A percentile compares a stretch with the other conserved stretches of the same genome.
Evolutionary conservation across 2,329 filamentous ascomycete species (phyloP).

Genomic region (Pezizomycotina sp.): DNA sequence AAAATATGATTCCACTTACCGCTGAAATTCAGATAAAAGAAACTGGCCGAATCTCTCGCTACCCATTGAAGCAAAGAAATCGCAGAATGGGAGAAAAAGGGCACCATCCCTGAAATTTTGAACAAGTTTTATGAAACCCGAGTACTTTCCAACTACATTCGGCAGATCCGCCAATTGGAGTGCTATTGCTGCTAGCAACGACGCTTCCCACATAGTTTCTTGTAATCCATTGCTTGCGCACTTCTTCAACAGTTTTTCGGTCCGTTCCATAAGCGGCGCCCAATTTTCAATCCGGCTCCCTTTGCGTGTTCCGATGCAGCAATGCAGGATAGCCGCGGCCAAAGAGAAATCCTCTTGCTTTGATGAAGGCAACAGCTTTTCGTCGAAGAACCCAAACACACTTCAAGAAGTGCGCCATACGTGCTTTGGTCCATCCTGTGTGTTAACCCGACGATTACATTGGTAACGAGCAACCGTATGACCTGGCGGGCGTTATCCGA

Average conservation of each 20-base stretch:
- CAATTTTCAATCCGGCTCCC: constrained; percentile 60
- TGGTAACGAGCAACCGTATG: no score
- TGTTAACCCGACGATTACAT: constrained; percentile 62
- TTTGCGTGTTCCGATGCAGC: constrained; percentile 61
- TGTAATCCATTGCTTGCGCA: constrained; percentile 21
- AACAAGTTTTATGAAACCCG: constrained; percentile 47
- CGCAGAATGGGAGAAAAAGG: constrained; percentile 66
- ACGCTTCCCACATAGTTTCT: constrained; percentile 5
- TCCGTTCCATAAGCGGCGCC: constrained; percentile 43
- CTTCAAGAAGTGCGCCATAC: constrained; percentile 50
- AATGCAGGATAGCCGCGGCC: constrained; percentile 46
- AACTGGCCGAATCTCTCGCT: constrained; percentile 58
- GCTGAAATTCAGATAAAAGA: constrained; percentile 67
- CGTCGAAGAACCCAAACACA: constrained; percentile 37
- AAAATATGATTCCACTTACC: constrained; percentile 39
- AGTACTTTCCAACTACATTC: constrained; percentile 53
- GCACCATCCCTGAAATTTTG: constrained; percentile 31
- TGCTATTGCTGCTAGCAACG: constrained; percentile 6
- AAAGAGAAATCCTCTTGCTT: constrained; percentile 30
- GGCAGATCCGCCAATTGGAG: constrained; percentile 53
- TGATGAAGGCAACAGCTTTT: constrained; percentile 26
- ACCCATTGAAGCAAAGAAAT: constrained; percentile 59
- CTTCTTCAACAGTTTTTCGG: constrained; percentile 38
- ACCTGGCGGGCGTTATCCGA: no score
- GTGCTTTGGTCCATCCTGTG: constrained; percentile 64